Evolutionary conservation across 2,329 filamentous ascomycete species (phyloP).

Genomic region (Aspergillus sp.): DNA sequence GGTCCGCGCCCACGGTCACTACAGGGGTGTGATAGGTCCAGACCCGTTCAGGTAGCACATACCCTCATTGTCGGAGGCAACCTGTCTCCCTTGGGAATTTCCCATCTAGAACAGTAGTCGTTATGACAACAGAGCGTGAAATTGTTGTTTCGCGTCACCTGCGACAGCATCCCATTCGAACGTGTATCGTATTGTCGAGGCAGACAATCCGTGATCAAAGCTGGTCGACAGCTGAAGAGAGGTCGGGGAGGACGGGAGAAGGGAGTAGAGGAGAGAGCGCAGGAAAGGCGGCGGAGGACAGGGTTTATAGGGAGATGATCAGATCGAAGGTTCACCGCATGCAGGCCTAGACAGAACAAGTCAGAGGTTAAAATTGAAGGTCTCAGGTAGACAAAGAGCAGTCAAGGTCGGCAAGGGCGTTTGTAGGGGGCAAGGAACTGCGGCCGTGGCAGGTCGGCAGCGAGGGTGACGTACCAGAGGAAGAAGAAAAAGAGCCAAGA

Average conservation of each 20-base stretch:
- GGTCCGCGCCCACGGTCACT: neutral
- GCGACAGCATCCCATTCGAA: constrained; percentile 21
- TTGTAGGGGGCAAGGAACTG: constrained; percentile 5
- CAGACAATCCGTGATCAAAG: neutral
- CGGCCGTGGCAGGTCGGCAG: neutral
- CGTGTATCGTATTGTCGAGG: neutral
- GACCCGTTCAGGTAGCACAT: constrained; percentile 35
- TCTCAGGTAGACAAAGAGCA: constrained; percentile 14
- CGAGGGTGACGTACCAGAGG: constrained; percentile 17
- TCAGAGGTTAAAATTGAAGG: constrained; percentile 13
- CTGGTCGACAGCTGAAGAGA: neutral
- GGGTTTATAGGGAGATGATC: constrained; percentile 12
- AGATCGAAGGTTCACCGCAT: constrained; percentile 12
- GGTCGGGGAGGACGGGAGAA: constrained; percentile 1
- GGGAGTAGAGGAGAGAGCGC: neutral
- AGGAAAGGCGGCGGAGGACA: neutral
- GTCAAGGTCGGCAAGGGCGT: constrained; percentile 7
- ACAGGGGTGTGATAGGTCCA: neutral
- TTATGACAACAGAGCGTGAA: constrained; percentile 19
- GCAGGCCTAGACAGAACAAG: constrained; percentile 12
- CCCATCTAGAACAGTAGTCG: constrained; percentile 63
- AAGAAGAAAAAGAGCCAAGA: constrained; percentile 8
- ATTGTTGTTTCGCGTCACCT: constrained; percentile 26
- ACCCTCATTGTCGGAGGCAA: constrained; percentile 93
- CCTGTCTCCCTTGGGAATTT: constrained; percentile 90